Evolutionary conservation across 1,284 basidiomycete species (phyloP), one percentile per base, ranked within the genome.

Genomic region (Kwoniella shivajii): DNA sequence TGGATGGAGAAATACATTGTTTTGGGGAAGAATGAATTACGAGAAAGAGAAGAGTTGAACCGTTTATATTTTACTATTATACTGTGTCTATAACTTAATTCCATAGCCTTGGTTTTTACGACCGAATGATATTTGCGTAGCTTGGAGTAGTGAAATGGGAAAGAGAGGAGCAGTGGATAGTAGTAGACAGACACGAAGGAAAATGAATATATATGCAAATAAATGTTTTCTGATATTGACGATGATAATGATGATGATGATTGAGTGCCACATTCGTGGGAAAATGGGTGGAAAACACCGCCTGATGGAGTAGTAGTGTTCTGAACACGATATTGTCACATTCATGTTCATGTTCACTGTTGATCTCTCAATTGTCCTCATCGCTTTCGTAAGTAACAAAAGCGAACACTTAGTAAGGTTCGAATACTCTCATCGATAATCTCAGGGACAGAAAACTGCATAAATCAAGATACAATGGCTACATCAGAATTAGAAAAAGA

Each of bases 401-500:
- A n/a, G n/a, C n/a, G n/a, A n/a, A n/a, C n/a, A n/a, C n/a, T n/a
- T n/a, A n/a, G n/a, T n/a, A n/a, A n/a, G n/a, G 14, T 39, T 9
- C 7, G 37, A 39, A 39, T 39, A 18, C 20, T 39, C 14, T 39
- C 37, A 39, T 39, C 7, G 20, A 39, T 10, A 39, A 16, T 34
- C 16, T 9, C 33, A 9, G 9, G 33, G 16, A 9, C 26, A 6
- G 11, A 20, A 47, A 20, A 47, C n/a, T 27, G 45, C 24, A 30
- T 10, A 14, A 37, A 49, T n/a, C 30, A 27, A 7, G 29, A 47
- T 30, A 54, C 39, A 36, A 65, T 64, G 64, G 48, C 65, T 6
- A 56, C 56, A 22, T 56, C 61, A 30, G 70, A 74, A 30, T 65
- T 76, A 29, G 75, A 78, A 57, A 71, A 82, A 68, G 87, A 89